These are phyloP conservation scores for Rhizophagus prolifer DNA, from an alignment of 192 early-diverging fungal species.

Conservation along the genomic window DNA sequence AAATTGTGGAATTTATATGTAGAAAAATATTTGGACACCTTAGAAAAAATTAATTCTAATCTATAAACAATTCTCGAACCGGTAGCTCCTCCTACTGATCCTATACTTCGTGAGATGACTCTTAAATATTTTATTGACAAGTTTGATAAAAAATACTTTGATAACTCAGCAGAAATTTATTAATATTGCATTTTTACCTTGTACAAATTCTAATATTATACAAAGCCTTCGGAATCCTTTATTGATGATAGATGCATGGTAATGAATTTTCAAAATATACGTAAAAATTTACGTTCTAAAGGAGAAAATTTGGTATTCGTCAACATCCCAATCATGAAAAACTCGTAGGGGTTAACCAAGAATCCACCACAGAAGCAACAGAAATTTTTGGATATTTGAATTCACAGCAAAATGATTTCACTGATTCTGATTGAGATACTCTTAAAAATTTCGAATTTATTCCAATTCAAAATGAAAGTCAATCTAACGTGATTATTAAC, in stretches of 20 bases:
- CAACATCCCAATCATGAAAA: slow-evolving; percentile 52
- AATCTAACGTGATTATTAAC: not conserved
- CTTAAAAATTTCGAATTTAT: no score
- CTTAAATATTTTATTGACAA: no score
- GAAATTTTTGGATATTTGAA: no score
- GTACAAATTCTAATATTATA: slow-evolving; percentile 39
- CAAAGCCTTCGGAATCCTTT: slow-evolving; percentile 63
- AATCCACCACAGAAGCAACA: slow-evolving; percentile 41
- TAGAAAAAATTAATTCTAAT: slow-evolving; percentile 32
- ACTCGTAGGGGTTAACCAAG: slow-evolving; percentile 43
- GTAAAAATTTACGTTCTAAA: slow-evolving; percentile 50
- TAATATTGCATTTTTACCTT: slow-evolving; percentile 62
- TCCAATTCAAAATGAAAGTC: no score
- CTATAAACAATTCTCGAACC: slow-evolving; percentile 40
- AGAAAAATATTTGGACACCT: slow-evolving; percentile 44
- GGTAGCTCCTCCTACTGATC: no score
- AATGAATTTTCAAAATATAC: slow-evolving; percentile 67
- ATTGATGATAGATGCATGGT: no score
- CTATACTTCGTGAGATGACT: no score
- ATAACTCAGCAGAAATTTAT: slow-evolving; percentile 47
- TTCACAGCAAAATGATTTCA: no score
- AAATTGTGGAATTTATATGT: slow-evolving; percentile 61
- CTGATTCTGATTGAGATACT: no score
- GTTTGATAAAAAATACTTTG: slow-evolving; percentile 50
- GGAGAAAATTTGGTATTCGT: slow-evolving; percentile 62